Evolutionary conservation across 2,329 filamentous ascomycete species (phyloP), one percentile per base, ranked within the genome.

Genomic region (Byssoonygena ceratinophila): DNA sequence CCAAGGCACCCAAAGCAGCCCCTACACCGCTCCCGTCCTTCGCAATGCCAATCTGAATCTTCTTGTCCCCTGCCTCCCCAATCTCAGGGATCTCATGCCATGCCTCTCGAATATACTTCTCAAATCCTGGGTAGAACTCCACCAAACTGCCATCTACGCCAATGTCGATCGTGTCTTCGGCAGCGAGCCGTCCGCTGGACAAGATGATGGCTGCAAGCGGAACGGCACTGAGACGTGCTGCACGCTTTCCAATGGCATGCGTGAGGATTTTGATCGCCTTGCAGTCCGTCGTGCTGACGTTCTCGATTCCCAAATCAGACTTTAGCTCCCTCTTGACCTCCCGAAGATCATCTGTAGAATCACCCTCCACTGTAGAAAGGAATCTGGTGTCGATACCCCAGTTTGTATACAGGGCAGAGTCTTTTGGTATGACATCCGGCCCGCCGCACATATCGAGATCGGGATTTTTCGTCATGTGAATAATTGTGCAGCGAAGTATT

Each of bases 11-110:
- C 61, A 98, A 73, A 37, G 92, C 92, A 2, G 92, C 92, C 50
- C 92, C 92, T n/a, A 95, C 87, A 57, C 88, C 92, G 58, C 86
- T 92, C 45, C 92, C 92, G 66, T 98, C 92, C 76, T 95, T 96
- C 57, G 92, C 92, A 63, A 97, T 92, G 20, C 91, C 92, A 63
- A 98, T 96, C 53, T 88, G 79, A 59, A 98, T 86, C 70, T 83
- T 86, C 71, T 86, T 84, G 59, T 94, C 89, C 9, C 90, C 89
- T 53, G 78, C 74, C 43, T 76, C 72, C 3, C 91, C 91, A 61
- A 97, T 85, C 56, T 84, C 81, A 14, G 87, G 78, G 50, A 95
- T 81, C 52, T 80, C 81, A 46, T 82, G 74, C 54, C 97, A 75
- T 5, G 87, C 87, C 64, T 94, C 86, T 57, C 90, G 80, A 57